Percentiles rank a stretch among this genome's conserved stretches.
phyloP scores from a whole-genome alignment of 495 filamentous ascomycete genomes.

The Lasiosphaeria miniovina region DNA sequence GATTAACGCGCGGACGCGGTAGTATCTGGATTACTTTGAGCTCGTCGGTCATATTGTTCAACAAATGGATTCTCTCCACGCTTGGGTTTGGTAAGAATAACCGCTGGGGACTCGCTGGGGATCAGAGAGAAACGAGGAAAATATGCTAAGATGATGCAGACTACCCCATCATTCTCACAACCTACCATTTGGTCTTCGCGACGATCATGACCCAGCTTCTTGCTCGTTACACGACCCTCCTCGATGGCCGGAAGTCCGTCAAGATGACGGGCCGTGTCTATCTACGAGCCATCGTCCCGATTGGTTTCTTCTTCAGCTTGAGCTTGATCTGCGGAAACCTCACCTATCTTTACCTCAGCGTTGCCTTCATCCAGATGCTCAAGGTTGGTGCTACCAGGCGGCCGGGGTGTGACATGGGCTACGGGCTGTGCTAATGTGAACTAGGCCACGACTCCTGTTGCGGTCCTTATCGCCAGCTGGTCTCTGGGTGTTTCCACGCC shows the following conservation, averaged over 20 bases:
- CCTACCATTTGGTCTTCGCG: constrained; percentile 88
- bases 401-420: constrained; percentile 13
- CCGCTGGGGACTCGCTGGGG: background rate
- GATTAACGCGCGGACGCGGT: constrained; percentile 8
- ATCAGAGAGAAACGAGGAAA: constrained; percentile 2
- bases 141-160: constrained; percentile 41
- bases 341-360: constrained; percentile 87
- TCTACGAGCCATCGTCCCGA: constrained; percentile 85
- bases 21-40: constrained; percentile 90
- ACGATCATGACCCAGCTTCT: constrained; percentile 88
- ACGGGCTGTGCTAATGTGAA: constrained; percentile 14
- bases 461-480: constrained; percentile 83
- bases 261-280: constrained; percentile 94
- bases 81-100: constrained; percentile 75
- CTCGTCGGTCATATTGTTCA: constrained; percentile 94
- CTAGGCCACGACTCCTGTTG: constrained; percentile 86
- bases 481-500: constrained; percentile 71
- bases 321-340: constrained; percentile 93
- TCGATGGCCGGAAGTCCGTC: constrained; percentile 85
- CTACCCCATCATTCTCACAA: constrained; percentile 75
- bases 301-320: constrained; percentile 89
- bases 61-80: constrained; percentile 93
- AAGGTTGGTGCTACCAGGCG: constrained; percentile 57
- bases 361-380: constrained; percentile 97
- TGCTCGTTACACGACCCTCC: constrained; percentile 76